Evolutionary conservation across 352 stramenopile species (phyloP), one percentile per base, ranked within the genome.

Genomic region (Globisporangium nodosum): DNA sequence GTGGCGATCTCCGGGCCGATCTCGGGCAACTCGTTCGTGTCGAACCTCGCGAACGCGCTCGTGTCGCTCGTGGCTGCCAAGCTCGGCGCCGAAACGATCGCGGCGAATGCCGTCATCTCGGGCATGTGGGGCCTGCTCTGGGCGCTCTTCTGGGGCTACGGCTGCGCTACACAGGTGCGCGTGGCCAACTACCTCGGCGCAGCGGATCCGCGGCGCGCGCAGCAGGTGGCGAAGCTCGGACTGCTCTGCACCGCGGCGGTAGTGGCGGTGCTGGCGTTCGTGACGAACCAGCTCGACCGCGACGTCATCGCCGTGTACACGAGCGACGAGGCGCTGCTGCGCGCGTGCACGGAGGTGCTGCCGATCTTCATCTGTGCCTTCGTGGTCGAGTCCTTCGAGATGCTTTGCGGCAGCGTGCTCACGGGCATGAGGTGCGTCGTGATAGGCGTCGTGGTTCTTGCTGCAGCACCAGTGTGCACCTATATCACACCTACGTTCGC

Each of bases 121-220:
- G 74, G 77, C 7, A 70, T 92, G 49, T 90, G 81, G 79, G 64
- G 68, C 3, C 42, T 92, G 35, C 69, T 90, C 1, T 92, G 81
- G 79, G 79, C 78, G 9, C 70, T 92, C 27, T 90, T 89, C 56
- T 92, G 83, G 81, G 81, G 81, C 13, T 92, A 88, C 49, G 83
- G 75, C 46, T 92, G 81, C 49, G 83, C 83, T 12, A 90, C 81
- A 1, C 84, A 94, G 57, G 72, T 88, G 42, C 81, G 81, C 27
- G 79, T 91, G 27, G 84, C 81, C 56, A 91, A 87, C 57, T 89
- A 91, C 51, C 60, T 94, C 3, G 81, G 81, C 5, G 81, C 84
- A 5, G 74, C 73, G 1, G 67, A 80, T 45, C 81, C 83, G 0
- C 52, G 70, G 15, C 63, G 68, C 27, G 79, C 83, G 11, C 70